Percentiles rank a stretch among this genome's conserved stretches.
phyloP scores from a whole-genome alignment of 257 asterid species.

The Forsythia suspensa region DNA sequence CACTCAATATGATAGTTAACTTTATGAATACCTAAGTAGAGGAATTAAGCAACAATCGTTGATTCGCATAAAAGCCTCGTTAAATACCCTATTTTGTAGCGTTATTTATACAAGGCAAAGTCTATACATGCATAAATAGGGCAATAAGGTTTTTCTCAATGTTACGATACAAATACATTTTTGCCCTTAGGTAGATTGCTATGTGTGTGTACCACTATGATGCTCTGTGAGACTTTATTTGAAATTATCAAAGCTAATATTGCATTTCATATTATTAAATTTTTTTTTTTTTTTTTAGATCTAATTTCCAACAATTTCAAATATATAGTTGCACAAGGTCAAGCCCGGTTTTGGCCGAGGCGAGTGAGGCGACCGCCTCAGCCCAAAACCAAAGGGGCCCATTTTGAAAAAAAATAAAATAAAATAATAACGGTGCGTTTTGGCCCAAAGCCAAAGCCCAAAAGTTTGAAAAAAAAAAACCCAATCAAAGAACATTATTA shows the following conservation, averaged over 20 bases:
- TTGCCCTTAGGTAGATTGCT: background rate
- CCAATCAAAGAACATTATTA: too few relatives aligned
- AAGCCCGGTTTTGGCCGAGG: too few relatives aligned
- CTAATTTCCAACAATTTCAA: background rate
- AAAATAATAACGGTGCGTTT: too few relatives aligned
- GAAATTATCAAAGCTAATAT: too few relatives aligned
- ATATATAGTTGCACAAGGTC: background rate
- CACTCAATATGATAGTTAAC: background rate
- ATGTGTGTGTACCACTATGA: background rate
- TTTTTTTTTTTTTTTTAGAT: too few relatives aligned
- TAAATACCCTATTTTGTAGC: background rate
- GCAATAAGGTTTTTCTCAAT: background rate
- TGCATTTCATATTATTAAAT: too few relatives aligned
- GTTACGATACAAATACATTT: background rate
- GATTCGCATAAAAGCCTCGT: background rate
- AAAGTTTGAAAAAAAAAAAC: too few relatives aligned
- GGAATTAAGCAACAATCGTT: too few relatives aligned
- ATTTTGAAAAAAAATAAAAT: too few relatives aligned
- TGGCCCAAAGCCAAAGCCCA: too few relatives aligned
- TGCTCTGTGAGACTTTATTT: background rate
- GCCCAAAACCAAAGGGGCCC: too few relatives aligned
- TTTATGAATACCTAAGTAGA: background rate
- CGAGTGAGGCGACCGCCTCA: too few relatives aligned
- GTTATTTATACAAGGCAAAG: background rate
- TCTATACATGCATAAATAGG: background rate